A percentile compares a stretch with the other conserved stretches of the same genome.
phyloP scores from a whole-genome alignment of 352 stramenopile species.

The Phytophthora constricta region DNA sequence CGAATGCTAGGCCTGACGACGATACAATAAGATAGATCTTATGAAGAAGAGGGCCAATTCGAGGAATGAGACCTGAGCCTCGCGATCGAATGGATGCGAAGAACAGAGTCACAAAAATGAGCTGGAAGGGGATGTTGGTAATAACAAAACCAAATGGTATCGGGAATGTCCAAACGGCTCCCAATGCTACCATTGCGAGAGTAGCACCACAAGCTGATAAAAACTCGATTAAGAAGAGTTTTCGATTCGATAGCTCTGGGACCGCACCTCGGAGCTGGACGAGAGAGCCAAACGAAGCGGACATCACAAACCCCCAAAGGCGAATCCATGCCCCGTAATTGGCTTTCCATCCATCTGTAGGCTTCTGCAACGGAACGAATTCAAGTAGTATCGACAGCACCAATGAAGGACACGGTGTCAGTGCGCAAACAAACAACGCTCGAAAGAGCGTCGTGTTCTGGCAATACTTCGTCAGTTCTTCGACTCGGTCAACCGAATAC shows the following conservation, averaged over 20 bases:
- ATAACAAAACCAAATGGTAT: neutral
- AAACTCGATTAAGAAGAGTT: neutral
- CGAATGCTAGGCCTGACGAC: neutral
- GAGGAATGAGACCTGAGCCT: neutral
- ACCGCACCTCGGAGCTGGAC: neutral
- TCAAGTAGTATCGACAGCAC: neutral
- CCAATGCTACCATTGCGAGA: neutral
- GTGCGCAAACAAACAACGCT: neutral
- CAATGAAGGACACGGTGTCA: neutral
- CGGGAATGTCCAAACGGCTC: neutral
- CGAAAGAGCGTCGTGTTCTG: neutral
- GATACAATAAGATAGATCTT: neutral
- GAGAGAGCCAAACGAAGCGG: neutral
- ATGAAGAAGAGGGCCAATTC: neutral
- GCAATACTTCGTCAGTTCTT: neutral
- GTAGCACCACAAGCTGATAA: neutral
- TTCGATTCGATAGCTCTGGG: neutral
- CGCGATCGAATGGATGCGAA: neutral
- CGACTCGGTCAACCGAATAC: neutral
- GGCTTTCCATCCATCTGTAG: conserved; percentile 6
- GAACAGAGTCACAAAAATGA: neutral
- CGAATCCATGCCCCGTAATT: conserved; percentile 4
- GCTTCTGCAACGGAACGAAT: conserved; percentile 1
- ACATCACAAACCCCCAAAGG: neutral
- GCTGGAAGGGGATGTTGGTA: neutral